These are phyloP conservation scores for Picea glauca DNA, from an alignment of 75 land plant genomes.

Conservation along the genomic window DNA sequence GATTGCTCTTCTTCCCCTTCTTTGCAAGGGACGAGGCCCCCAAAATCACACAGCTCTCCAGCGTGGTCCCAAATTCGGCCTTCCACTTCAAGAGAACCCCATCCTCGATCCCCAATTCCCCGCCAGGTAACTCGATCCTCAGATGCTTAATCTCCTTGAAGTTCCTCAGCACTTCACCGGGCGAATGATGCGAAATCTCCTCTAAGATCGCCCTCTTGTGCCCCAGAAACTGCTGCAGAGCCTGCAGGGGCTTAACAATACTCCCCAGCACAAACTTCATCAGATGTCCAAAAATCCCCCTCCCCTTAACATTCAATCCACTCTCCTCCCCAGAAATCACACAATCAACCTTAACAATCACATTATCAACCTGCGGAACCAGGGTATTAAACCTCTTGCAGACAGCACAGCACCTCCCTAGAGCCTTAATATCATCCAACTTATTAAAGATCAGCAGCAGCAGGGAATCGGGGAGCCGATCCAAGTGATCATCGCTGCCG, in stretches of 20 bases:
- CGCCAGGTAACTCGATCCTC: constrained; percentile 35
- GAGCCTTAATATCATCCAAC: constrained; percentile 82
- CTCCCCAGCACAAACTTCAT: constrained; percentile 32
- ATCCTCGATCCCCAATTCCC: constrained; percentile 33
- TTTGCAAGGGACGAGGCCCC: constrained; percentile 21
- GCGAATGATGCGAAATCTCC: constrained; percentile 48
- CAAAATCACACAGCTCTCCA: constrained; percentile 43
- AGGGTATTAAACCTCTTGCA: constrained; percentile 82
- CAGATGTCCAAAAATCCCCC: constrained; percentile 36
- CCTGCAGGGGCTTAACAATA: constrained; percentile 51
- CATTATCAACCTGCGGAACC: constrained; percentile 71
- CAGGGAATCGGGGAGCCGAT: constrained; percentile 82
- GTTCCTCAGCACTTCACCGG: constrained; percentile 35
- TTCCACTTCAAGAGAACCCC: constrained; percentile 51
- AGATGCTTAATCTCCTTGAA: constrained; percentile 22
- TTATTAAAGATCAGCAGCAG: constrained; percentile 80
- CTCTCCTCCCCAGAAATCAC: constrained; percentile 42
- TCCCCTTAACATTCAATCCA: constrained; percentile 32
- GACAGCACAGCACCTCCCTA: constrained; percentile 95
- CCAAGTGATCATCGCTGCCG: constrained; percentile 19
- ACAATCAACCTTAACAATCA: constrained; percentile 87
- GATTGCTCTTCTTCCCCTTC: not conserved
- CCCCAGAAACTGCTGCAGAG: constrained; percentile 35
- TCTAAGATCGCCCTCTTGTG: constrained; percentile 17
- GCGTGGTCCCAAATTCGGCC: constrained; percentile 46